Evolutionary conservation across 2,329 filamentous ascomycete species (phyloP).

Genomic region (Nakataea oryzae): DNA sequence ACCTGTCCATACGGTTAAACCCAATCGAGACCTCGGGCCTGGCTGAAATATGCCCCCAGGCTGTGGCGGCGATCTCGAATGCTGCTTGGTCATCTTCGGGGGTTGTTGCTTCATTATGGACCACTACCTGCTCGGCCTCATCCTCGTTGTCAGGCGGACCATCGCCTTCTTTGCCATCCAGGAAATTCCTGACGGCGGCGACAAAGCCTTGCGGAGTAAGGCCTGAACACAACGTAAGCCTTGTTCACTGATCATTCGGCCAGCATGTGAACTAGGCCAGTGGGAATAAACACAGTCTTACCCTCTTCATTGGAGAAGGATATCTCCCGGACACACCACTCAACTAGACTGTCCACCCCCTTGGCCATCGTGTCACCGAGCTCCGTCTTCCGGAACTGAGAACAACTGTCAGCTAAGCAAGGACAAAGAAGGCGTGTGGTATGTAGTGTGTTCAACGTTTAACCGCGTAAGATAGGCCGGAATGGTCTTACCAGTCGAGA

Average conservation of each 20-base stretch:
- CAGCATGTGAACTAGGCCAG: not conserved
- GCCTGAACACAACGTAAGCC: conserved; percentile 6
- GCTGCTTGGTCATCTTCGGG: conserved; percentile 11
- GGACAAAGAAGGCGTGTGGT: not conserved
- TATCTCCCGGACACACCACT: conserved; percentile 31
- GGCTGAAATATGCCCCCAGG: conserved; percentile 28
- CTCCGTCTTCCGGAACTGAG: not conserved
- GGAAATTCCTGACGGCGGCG: conserved; percentile 9
- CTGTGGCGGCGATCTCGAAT: conserved; percentile 24
- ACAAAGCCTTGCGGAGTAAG: conserved; percentile 12
- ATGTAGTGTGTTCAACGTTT: not conserved
- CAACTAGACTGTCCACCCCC: conserved; percentile 33
- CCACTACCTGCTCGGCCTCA: not conserved
- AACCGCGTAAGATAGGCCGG: not conserved
- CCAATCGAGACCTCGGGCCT: conserved; percentile 30
- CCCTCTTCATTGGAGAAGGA: conserved; percentile 31
- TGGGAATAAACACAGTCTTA: conserved; percentile 19
- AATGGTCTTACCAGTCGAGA: not conserved
- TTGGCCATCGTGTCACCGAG: conserved; percentile 17
- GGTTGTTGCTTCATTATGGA: conserved; percentile 1
- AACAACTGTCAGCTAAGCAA: not conserved
- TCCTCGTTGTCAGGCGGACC: not conserved
- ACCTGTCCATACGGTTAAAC: conserved; percentile 12
- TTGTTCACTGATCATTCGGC: too few relatives aligned
- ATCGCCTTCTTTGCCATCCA: not conserved